Evolutionary conservation across 2,329 filamentous ascomycete species (phyloP), one percentile per base, ranked within the genome.

Genomic region (Colletotrichum liaoningense): DNA sequence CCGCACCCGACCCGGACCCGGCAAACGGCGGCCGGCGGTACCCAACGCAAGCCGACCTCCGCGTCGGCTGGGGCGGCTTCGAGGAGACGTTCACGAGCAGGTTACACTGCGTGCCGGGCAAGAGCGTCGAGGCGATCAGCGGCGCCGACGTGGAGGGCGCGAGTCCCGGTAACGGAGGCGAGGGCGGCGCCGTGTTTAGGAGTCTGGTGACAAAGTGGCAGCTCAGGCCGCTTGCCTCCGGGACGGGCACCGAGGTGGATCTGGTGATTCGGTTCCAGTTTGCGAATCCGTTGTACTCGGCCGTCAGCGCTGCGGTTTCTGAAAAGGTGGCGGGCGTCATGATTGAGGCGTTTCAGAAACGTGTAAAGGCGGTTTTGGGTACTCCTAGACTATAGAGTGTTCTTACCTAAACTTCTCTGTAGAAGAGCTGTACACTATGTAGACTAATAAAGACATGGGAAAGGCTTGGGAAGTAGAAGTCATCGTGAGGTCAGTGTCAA

Each of bases 311-410:
- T 49, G 93, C 94, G 42, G 92, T 97, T 28, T 94, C 95, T 76
- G 93, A 94, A 38, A 95, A 94, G 83, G 91, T 98, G 75, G 96
- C 95, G 1, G 92, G 91, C 4, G 88, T 93, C 76, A 98, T 99
- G 95, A 93, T 98, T 76, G 92, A 94, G 81, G 96, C 97, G 1
- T 99, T 99, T 85, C 95, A 98, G 85, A 90, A 90, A 83, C 88
- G 94, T 79, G 95, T 97, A 6, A 86, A 86, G 79, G 85, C 89
- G 78, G 80, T 94, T 60, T 81, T 89, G 77, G 84, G 83, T 5
- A 59, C 46, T 42, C 46, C 28, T 49, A 75, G 67, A 56, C 72
- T 33, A 59, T 54, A 60, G 8, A 49, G 42, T 19, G 42, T n/a
- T 5, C 38, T 19, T 19, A 22, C 42, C 5, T n/a, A n/a, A 33